phyloP scores from a whole-genome alignment of 139 green algal genomes.

The Edaphochlamys debaryana region DNA sequence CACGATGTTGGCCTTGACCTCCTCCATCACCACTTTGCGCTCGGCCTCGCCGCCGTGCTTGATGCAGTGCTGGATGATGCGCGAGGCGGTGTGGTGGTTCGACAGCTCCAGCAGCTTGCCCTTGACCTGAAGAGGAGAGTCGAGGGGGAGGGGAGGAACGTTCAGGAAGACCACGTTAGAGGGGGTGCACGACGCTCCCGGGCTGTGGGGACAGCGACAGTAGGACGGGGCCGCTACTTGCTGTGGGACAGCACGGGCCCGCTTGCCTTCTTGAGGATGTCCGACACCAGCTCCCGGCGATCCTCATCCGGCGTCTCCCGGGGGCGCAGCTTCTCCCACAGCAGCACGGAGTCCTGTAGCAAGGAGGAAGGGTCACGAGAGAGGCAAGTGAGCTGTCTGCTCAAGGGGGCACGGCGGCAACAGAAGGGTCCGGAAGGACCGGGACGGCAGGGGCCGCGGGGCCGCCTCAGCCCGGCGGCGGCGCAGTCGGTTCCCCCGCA shows the following conservation, averaged over 20 bases:
- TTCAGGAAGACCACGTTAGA: too few relatives aligned
- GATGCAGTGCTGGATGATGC: constrained; percentile 87
- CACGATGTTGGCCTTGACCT: constrained; percentile 74
- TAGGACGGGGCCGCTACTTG: too few relatives aligned
- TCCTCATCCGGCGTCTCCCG: constrained; percentile 57
- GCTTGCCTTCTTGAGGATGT: constrained; percentile 65
- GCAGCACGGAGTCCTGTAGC: constrained; percentile 52
- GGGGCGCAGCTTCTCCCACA: constrained; percentile 79
- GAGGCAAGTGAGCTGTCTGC: too few relatives aligned
- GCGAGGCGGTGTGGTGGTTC: constrained; percentile 78
- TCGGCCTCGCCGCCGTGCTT: constrained; percentile 75
- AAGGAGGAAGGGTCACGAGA: not conserved
- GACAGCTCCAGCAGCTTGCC: constrained; percentile 77
- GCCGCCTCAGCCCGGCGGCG: too few relatives aligned
- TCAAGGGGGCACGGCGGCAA: too few relatives aligned
- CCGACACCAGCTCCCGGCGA: constrained; percentile 62
- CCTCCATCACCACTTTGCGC: constrained; percentile 64
- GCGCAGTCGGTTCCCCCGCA: too few relatives aligned
- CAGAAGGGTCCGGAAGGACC: too few relatives aligned
- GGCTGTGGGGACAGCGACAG: too few relatives aligned
- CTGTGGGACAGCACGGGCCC: too few relatives aligned
- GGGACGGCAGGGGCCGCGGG: too few relatives aligned
- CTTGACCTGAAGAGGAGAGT: constrained; percentile 54
- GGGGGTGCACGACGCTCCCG: too few relatives aligned
- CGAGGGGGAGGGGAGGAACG: too few relatives aligned